Evolutionary conservation across 2,329 filamentous ascomycete species (phyloP).

Genomic region (Epichloe hybrida): DNA sequence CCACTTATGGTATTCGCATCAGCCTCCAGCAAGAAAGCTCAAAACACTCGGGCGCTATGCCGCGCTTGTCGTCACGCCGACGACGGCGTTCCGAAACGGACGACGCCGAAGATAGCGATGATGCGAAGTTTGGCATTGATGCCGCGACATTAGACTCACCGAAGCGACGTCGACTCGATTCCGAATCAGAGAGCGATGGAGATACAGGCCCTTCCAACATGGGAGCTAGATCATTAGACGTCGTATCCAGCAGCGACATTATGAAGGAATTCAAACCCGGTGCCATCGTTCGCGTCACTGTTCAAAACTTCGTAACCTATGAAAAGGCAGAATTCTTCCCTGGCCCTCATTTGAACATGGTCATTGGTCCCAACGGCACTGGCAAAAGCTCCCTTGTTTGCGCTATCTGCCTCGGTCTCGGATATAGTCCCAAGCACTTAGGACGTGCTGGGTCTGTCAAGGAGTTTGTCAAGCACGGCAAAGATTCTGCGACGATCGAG

Average conservation of each 20-base stretch:
- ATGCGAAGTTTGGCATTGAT: slow-evolving; percentile 10
- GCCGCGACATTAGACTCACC: slow-evolving; percentile 16
- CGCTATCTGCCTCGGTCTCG: slow-evolving; percentile 85
- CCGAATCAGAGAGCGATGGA: slow-evolving; percentile 10
- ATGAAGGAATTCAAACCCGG: slow-evolving; percentile 49
- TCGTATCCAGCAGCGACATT: slow-evolving; percentile 7
- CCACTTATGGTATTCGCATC: neutral
- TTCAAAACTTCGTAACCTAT: slow-evolving; percentile 91
- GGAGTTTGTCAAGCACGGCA: slow-evolving; percentile 89
- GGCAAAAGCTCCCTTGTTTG: slow-evolving; percentile 96
- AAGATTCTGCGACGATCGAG: slow-evolving; percentile 65
- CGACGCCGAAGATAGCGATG: slow-evolving; percentile 23
- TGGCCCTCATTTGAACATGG: slow-evolving; percentile 91
- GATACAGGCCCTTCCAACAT: slow-evolving; percentile 5
- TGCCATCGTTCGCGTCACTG: slow-evolving; percentile 74
- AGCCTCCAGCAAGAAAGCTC: neutral
- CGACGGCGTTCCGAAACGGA: slow-evolving; percentile 30
- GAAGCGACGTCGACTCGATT: slow-evolving; percentile 24
- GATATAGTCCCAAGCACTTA: slow-evolving; percentile 68
- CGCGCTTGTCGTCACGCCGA: slow-evolving; percentile 21
- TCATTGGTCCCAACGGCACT: slow-evolving; percentile 96
- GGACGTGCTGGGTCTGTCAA: slow-evolving; percentile 73
- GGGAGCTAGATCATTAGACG: slow-evolving; percentile 7
- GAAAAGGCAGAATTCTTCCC: slow-evolving; percentile 81
- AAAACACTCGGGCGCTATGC: slow-evolving; percentile 13